A percentile compares a stretch with the other conserved stretches of the same genome.
These are phyloP conservation scores for Jaapia argillacea DNA, from an alignment of 768 basidiomycete genomes.

Conservation along the genomic window DNA sequence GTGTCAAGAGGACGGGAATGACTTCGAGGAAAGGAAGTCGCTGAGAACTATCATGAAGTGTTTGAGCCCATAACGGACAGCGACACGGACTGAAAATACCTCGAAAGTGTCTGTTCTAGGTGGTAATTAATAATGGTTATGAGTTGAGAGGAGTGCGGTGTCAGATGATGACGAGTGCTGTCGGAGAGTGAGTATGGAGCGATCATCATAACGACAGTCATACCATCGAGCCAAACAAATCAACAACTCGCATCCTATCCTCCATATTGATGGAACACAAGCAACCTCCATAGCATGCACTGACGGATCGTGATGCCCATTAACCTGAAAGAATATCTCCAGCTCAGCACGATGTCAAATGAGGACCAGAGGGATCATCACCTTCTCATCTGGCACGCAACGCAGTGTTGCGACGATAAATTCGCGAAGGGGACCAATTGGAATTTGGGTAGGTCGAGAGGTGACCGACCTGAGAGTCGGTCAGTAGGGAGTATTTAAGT, in stretches of 20 bases:
- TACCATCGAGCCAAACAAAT: slow-evolving; percentile 40
- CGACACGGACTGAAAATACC: too few species aligned
- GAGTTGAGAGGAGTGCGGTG: slow-evolving; percentile 46
- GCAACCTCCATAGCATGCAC: slow-evolving; percentile 46
- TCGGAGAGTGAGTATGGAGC: not conserved
- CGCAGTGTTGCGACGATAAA: slow-evolving; percentile 38
- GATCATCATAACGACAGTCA: slow-evolving; percentile 7
- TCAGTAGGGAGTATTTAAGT: too few species aligned
- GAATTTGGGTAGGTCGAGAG: slow-evolving; percentile 56
- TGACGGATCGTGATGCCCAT: slow-evolving; percentile 38
- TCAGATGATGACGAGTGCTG: slow-evolving; percentile 46
- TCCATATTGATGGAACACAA: slow-evolving; percentile 40
- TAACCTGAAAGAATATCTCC: slow-evolving; percentile 25
- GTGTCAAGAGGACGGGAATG: slow-evolving; percentile 29
- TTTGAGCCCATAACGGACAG: too few species aligned
- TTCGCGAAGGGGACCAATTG: slow-evolving; percentile 50
- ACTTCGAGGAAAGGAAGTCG: slow-evolving; percentile 35
- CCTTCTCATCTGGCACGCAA: slow-evolving; percentile 37
- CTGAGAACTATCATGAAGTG: slow-evolving; percentile 24
- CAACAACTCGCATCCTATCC: slow-evolving; percentile 41
- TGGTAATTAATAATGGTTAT: slow-evolving; percentile 43
- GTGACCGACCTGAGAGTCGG: slow-evolving; percentile 39
- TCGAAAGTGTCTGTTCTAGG: slow-evolving; percentile 57
- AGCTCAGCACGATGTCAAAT: slow-evolving; percentile 1
- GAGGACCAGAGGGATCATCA: slow-evolving; percentile 13